These are phyloP conservation scores for Ilyonectria destructans DNA, from an alignment of 2,329 filamentous ascomycete genomes.

Conservation along the genomic window DNA sequence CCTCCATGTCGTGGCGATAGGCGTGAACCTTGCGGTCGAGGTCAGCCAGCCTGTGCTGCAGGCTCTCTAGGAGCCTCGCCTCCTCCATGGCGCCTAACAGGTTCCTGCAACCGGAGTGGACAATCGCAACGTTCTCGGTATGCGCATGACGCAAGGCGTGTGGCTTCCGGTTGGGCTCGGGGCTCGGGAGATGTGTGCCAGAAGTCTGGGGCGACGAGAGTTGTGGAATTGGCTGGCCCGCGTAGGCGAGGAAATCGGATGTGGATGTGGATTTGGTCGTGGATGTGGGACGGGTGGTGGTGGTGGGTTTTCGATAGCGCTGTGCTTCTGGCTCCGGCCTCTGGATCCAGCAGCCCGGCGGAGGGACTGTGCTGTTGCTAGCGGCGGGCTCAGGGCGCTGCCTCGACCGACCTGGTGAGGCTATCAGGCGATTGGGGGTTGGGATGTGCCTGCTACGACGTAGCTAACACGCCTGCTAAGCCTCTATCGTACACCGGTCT, in stretches of 20 bases:
- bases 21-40: conserved; percentile 72
- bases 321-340: conserved; percentile 10
- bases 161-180: conserved; percentile 34
- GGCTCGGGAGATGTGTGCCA: conserved; percentile 38
- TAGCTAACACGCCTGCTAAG: conserved; percentile 18
- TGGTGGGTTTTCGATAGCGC: conserved; percentile 29
- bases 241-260: conserved; percentile 40
- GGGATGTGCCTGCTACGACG: conserved; percentile 18
- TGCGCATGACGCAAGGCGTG: conserved; percentile 58
- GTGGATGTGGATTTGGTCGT: conserved; percentile 19
- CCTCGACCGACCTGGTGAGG: conserved; percentile 14
- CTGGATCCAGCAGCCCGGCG: conserved; percentile 17
- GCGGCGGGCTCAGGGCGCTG: conserved; percentile 20
- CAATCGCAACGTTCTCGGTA: conserved; percentile 51
- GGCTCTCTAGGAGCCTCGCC: conserved; percentile 65
- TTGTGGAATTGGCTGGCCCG: conserved; percentile 39
- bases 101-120: conserved; percentile 51
- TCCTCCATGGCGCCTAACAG: conserved; percentile 58
- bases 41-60: conserved; percentile 69
- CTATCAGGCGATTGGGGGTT: conserved; percentile 15
- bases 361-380: conserved; percentile 20
- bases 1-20: conserved; percentile 71
- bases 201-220: conserved; percentile 36
- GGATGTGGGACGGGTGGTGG: conserved; percentile 21
- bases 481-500: conserved; percentile 14